These are phyloP conservation scores for Theobroma cacao DNA, from an alignment of 345 rosid species.

Conservation along the genomic window DNA sequence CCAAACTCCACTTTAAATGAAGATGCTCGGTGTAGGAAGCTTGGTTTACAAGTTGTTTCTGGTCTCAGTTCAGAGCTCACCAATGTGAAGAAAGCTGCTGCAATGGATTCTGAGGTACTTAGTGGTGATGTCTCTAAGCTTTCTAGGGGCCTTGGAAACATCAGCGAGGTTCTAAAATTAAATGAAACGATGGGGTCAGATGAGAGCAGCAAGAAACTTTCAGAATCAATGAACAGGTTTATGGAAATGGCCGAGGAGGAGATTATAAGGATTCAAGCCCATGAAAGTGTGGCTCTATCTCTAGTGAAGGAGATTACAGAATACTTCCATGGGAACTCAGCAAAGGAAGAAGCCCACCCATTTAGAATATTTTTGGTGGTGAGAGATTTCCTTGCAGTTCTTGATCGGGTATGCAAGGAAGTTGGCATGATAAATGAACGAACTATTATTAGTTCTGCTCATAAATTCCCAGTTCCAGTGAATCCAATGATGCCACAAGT, in stretches of 20 bases:
- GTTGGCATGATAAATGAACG: slow-evolving; percentile 87
- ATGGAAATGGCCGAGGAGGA: slow-evolving; percentile 73
- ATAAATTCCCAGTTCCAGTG: slow-evolving; percentile 77
- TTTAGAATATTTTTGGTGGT: slow-evolving; percentile 98
- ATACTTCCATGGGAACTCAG: slow-evolving; percentile 99
- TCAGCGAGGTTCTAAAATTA: slow-evolving; percentile 49
- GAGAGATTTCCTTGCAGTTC: slow-evolving; percentile 77
- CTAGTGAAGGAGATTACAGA: slow-evolving; percentile 95
- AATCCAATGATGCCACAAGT: slow-evolving; percentile 55
- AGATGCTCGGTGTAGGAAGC: slow-evolving; percentile 76
- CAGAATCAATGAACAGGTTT: slow-evolving; percentile 69
- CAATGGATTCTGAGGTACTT: slow-evolving; percentile 94
- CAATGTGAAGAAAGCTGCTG: slow-evolving; percentile 93
- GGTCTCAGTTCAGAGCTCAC: slow-evolving; percentile 71
- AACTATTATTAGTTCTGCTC: slow-evolving; percentile 78
- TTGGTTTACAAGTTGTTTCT: slow-evolving; percentile 92
- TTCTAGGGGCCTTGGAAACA: slow-evolving; percentile 57
- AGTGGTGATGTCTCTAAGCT: slow-evolving; percentile 80
- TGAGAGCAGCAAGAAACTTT: slow-evolving; percentile 52
- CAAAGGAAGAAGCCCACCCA: slow-evolving; percentile 98
- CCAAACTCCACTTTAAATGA: slow-evolving; percentile 37
- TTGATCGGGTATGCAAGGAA: slow-evolving; percentile 95
- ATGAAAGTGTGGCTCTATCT: slow-evolving; percentile 80
- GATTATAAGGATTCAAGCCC: slow-evolving; percentile 83
- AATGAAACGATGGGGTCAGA: slow-evolving; percentile 35